Conservation (phyloP, 768 basidiomycete genomes). For the Lactarius pseudohatsudake region DNA sequence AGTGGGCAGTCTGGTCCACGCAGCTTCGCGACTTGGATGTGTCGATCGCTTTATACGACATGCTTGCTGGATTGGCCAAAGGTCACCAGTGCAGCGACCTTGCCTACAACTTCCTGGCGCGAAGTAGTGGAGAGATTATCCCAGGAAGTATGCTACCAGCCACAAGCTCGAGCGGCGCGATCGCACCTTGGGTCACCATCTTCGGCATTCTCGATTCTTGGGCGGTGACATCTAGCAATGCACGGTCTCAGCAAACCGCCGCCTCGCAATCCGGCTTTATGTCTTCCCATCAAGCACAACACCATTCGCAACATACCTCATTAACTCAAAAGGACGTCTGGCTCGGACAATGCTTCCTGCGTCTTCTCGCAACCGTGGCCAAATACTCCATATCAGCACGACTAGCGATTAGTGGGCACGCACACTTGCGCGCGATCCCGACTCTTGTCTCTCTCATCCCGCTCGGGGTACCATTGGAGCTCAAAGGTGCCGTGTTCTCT, state of each 20-base stretch:
- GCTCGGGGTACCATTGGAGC: slow-evolving; percentile 80
- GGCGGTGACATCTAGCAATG: slow-evolving; percentile 53
- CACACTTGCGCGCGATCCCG: slow-evolving; percentile 77
- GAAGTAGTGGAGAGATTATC: slow-evolving; percentile 69
- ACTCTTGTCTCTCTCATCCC: slow-evolving; percentile 78
- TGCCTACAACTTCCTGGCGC: slow-evolving; percentile 85
- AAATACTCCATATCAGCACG: slow-evolving; percentile 76
- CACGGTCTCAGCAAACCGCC: slow-evolving; percentile 44
- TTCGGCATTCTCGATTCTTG: slow-evolving; percentile 77
- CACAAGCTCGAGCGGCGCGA: slow-evolving; percentile 46
- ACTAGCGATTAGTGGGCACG: slow-evolving; percentile 70
- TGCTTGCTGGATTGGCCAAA: slow-evolving; percentile 81
- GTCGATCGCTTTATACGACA: slow-evolving; percentile 82
- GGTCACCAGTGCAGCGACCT: slow-evolving; percentile 84
- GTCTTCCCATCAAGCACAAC: slow-evolving; percentile 41
- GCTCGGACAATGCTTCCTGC: slow-evolving; percentile 78
- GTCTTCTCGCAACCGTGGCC: slow-evolving; percentile 73
- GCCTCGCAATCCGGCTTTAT: slow-evolving; percentile 26
- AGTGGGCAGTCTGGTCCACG: slow-evolving; percentile 89
- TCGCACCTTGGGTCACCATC: slow-evolving; percentile 76
- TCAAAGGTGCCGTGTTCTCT: slow-evolving; percentile 84
- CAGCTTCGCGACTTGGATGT: slow-evolving; percentile 70
- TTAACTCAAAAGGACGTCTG: slow-evolving; percentile 72
- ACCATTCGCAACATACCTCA: slow-evolving; percentile 43
- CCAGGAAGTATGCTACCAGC: slow-evolving; percentile 54